phyloP scores from a whole-genome alignment of 2,329 filamentous ascomycete species.

The Fulvia fulva region DNA sequence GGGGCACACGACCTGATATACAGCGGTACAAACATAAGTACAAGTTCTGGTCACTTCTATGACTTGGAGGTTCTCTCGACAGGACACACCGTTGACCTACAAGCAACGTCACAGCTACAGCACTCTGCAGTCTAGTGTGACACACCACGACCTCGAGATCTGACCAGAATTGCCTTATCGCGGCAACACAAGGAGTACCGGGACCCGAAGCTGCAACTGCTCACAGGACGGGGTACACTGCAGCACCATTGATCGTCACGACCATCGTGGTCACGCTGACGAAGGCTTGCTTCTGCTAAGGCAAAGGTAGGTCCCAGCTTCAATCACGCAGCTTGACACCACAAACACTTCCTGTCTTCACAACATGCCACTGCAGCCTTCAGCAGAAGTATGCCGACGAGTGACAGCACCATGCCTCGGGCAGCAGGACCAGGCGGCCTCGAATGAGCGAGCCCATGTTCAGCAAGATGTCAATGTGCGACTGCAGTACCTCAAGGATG shows the following conservation, averaged over 20 bases:
- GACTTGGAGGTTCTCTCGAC: background rate
- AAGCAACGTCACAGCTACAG: background rate
- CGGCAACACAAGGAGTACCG: background rate
- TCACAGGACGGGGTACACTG: background rate
- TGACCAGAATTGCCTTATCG: background rate
- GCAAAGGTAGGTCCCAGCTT: background rate
- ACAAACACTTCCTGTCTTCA: background rate
- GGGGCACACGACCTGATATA: background rate
- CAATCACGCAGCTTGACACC: too few species aligned
- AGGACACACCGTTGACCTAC: background rate
- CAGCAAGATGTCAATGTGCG: slow-evolving; percentile 39
- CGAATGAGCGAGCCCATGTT: slow-evolving; percentile 10
- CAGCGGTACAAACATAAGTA: background rate
- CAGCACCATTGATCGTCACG: background rate
- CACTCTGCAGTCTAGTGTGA: background rate
- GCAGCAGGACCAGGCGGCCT: background rate
- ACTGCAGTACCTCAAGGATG: slow-evolving; percentile 28
- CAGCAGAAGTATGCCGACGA: background rate
- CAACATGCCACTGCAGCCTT: background rate
- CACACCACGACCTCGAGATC: background rate
- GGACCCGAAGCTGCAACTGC: background rate
- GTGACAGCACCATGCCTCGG: background rate
- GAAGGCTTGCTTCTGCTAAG: background rate
- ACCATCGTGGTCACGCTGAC: background rate
- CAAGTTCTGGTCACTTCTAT: background rate